These are phyloP conservation scores for Lycium ferocissimum DNA, from an alignment of 257 asterid genomes.

Conservation along the genomic window DNA sequence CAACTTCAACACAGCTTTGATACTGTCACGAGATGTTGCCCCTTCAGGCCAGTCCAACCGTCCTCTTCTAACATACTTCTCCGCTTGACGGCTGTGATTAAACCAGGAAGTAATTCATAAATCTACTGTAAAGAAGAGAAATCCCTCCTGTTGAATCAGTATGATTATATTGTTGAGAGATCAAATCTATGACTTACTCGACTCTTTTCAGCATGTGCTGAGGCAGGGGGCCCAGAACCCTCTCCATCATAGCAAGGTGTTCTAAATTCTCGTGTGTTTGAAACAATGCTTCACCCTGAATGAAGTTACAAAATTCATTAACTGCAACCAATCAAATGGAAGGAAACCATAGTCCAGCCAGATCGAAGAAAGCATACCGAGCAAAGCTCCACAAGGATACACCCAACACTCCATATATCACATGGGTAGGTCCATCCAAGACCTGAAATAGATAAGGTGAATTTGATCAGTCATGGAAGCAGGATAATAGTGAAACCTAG, in stretches of 20 bases:
- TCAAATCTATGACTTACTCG: slow-evolving; percentile 53
- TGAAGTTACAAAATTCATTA: background rate
- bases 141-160: background rate
- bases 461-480: background rate
- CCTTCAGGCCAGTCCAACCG: slow-evolving; percentile 91
- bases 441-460: slow-evolving; percentile 44
- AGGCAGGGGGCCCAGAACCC: slow-evolving; percentile 86
- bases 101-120: background rate
- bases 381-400: slow-evolving; percentile 89
- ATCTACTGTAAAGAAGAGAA: background rate
- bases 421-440: slow-evolving; percentile 91
- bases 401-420: slow-evolving; percentile 95
- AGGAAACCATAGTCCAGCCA: background rate
- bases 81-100: slow-evolving; percentile 67
- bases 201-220: slow-evolving; percentile 75
- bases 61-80: slow-evolving; percentile 75
- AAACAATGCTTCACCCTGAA: slow-evolving; percentile 84
- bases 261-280: slow-evolving; percentile 93
- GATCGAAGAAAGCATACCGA: slow-evolving; percentile 54
- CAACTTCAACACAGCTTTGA: slow-evolving; percentile 72
- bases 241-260: slow-evolving; percentile 98
- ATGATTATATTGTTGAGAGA: background rate
- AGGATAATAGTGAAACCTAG: too few relatives aligned
- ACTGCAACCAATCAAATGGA: background rate
- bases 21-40: slow-evolving; percentile 81